Conservation (phyloP, 2,329 filamentous ascomycete species). For the Xylariaceae sp. region DNA sequence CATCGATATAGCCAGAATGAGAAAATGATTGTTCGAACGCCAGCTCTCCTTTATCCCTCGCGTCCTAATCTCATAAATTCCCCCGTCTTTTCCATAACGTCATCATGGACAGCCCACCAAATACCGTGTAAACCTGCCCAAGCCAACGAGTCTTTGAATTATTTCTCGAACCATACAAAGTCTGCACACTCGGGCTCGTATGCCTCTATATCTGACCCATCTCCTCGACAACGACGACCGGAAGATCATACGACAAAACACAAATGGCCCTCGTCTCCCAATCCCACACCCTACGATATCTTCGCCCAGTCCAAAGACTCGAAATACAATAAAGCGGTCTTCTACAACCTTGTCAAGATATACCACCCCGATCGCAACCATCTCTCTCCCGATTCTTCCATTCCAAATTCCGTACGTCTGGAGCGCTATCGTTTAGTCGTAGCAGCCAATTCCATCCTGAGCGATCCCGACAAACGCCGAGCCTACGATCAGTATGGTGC, state of each 20-base stretch:
- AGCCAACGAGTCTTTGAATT: not conserved
- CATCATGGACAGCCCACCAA: slow-evolving; percentile 20
- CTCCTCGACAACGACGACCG: slow-evolving; percentile 14
- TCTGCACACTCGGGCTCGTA: slow-evolving; percentile 17
- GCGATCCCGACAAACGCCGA: slow-evolving; percentile 70
- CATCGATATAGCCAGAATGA: too few relatives aligned
- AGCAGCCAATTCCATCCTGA: slow-evolving; percentile 82
- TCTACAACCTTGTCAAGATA: slow-evolving; percentile 88
- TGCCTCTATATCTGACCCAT: slow-evolving; percentile 25
- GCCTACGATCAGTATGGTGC: slow-evolving; percentile 79
- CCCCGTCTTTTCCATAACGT: slow-evolving; percentile 23
- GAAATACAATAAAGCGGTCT: slow-evolving; percentile 77
- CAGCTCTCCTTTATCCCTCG: slow-evolving; percentile 27
- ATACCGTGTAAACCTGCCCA: slow-evolving; percentile 5
- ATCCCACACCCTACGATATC: slow-evolving; percentile 87
- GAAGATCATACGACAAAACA: too few relatives aligned
- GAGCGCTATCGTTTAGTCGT: slow-evolving; percentile 89
- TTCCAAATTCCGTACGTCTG: slow-evolving; percentile 62
- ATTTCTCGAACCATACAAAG: not conserved
- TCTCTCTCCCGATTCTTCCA: slow-evolving; percentile 37
- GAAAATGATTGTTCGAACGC: slow-evolving; percentile 30
- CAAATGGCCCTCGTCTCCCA: slow-evolving; percentile 44
- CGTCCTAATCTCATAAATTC: slow-evolving; percentile 18
- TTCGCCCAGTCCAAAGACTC: slow-evolving; percentile 57
- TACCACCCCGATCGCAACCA: slow-evolving; percentile 81